Base-by-base conservation (phyloP, 2,329 filamentous ascomycete genomes). In the Colletotrichum graminicola region DNA sequence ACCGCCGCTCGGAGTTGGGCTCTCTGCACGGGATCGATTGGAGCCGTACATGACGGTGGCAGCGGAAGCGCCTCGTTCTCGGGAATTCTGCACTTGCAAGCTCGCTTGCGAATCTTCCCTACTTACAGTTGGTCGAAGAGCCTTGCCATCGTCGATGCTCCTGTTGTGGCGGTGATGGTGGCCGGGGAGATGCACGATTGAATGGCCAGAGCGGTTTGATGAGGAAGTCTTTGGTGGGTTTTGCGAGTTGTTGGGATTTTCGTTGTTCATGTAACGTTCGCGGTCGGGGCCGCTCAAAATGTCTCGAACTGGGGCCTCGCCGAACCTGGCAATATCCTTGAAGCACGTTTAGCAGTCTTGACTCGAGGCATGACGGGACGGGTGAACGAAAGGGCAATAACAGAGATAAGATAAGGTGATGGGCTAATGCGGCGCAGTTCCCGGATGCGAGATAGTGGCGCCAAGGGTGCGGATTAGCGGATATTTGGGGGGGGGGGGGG, bases 1-100 rank as follows among this genome's bases (percentile, higher is more conserved):
- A 75, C 88, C 88, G 52, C 88, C 85, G 80, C 93, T 96, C 10
- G 94, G 93, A 0, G 94, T 93, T 34, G 95, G 94, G 80, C 95
- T 97, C 72, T 93, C 89, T 16, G 93, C 91, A 74, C 94, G 91
- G 29, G 86, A 86, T 73, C 82, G 82, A 29, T 72, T 72, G 59
- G 84, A 79, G 75, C 78, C 75, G 83, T 87, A 79, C 85, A 86
- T 77, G 69, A 74, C 77, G 60, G 77, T 83, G 52, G 79, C 77
- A 39, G 78, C 77, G 39, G 84, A 84, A 62, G 80, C 82, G 43
- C 81, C 84, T 67, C 86, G 86, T 72, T 91, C 90, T 78, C 87
- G 90, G 77, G 82, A 81, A 36, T 82, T 77, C 43, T 77, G 51
- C 68, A 76, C 75, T 72, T 75, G 79, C 34, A 84, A 78, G 75